Conservation (phyloP, 202 grass and related monocot genomes). For the Zoysia matrella region DNA sequence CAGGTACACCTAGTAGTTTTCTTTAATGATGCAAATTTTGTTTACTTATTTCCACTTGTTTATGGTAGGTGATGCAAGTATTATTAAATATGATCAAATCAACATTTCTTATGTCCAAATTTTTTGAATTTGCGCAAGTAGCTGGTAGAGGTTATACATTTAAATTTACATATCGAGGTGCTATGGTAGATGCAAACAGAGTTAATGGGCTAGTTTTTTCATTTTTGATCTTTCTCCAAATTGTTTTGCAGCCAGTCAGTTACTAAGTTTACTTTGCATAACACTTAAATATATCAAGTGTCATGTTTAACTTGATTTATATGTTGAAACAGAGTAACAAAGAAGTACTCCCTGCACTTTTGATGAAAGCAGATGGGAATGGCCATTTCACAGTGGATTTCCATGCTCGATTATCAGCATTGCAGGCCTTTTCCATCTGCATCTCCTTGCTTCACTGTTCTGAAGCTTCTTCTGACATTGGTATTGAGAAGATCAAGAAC, state of each 20-base stretch:
- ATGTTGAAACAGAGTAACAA: constrained; percentile 77
- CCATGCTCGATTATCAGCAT: constrained; percentile 73
- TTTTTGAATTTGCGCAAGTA: constrained; percentile 18
- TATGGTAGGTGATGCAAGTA: not conserved
- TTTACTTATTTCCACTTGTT: not conserved
- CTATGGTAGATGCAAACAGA: constrained; percentile 6
- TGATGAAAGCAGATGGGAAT: constrained; percentile 62
- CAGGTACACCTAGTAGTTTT: constrained; percentile 62
- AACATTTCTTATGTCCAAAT: not conserved
- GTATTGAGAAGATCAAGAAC: constrained; percentile 75
- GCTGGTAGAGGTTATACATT: not conserved
- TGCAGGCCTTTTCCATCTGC: constrained; percentile 91
- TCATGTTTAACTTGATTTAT: not conserved
- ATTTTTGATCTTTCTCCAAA: not conserved
- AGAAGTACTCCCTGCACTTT: constrained; percentile 77
- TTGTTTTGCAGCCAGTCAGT: not conserved
- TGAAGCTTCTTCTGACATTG: constrained; percentile 66
- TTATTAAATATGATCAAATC: not conserved
- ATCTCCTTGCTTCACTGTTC: constrained; percentile 83
- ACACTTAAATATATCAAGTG: constrained; percentile 6
- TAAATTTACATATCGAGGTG: constrained; percentile 18
- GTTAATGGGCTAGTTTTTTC: not conserved
- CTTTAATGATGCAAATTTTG: not conserved
- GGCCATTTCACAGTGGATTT: constrained; percentile 79
- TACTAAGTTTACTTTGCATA: constrained; percentile 3